phyloP scores from a whole-genome alignment of 768 basidiomycete species.

The Ephemerocybe angulata region DNA sequence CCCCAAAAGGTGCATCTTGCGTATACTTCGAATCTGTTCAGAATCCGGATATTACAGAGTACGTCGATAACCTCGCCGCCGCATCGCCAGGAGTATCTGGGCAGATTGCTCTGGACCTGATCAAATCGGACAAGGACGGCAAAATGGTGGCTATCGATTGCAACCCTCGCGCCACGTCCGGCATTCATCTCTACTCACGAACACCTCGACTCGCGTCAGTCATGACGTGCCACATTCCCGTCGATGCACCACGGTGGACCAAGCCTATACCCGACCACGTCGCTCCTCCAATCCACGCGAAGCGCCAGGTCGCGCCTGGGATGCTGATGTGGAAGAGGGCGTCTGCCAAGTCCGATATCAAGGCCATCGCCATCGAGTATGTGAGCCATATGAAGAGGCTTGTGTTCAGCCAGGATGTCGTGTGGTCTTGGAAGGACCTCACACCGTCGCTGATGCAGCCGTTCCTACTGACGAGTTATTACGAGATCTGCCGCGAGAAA shows the following conservation, averaged over 20 bases:
- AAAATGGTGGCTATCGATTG: constrained; percentile 18
- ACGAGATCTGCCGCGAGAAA: constrained; percentile 19
- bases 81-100: constrained; percentile 13
- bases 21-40: constrained; percentile 19
- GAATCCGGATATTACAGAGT: constrained; percentile 10
- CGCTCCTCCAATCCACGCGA: constrained; percentile 4
- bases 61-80: constrained; percentile 11
- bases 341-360: not conserved
- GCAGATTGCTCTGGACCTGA: constrained; percentile 18
- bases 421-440: constrained; percentile 16
- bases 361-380: constrained; percentile 14
- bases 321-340: constrained; percentile 19
- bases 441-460: constrained; percentile 21
- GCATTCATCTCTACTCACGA: constrained; percentile 17
- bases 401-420: constrained; percentile 14
- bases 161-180: constrained; percentile 17
- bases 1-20: constrained; percentile 14
- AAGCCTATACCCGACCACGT: not conserved
- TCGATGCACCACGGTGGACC: constrained; percentile 1
- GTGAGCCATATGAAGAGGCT: constrained; percentile 18
- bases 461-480: constrained; percentile 19
- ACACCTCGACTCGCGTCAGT: constrained; percentile 14
- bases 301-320: constrained; percentile 17
- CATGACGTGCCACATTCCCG: constrained; percentile 12
- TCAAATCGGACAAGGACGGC: constrained; percentile 9